These are phyloP conservation scores for Secale cereale DNA, from an alignment of 176 grass and related monocot genomes.

Conservation along the genomic window DNA sequence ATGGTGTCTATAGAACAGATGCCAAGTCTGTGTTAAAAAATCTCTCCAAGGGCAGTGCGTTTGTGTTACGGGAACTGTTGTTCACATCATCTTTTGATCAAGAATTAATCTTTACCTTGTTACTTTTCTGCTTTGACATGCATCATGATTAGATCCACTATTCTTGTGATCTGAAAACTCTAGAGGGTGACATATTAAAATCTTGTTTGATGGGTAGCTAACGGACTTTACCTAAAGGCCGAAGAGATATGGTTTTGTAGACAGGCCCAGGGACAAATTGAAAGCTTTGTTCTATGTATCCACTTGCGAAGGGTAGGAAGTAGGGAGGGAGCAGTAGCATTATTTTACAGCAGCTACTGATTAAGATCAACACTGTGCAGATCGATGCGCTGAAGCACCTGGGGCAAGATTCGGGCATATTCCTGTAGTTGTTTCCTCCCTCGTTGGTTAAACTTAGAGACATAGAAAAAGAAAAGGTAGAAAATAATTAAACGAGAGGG, in stretches of 20 bases:
- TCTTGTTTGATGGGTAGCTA: neutral
- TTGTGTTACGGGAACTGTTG: neutral
- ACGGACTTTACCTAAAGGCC: neutral
- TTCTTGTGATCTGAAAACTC: neutral
- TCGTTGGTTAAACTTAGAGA: no score
- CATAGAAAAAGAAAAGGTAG: no score
- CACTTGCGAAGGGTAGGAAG: neutral
- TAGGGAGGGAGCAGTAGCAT: neutral
- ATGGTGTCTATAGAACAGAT: neutral
- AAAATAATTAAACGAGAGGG: no score
- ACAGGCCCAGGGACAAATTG: neutral
- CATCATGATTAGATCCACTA: neutral
- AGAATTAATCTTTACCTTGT: neutral
- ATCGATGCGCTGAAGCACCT: no score
- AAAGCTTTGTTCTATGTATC: constrained; percentile 2
- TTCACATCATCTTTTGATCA: neutral
- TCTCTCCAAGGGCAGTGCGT: neutral
- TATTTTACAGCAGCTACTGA: neutral
- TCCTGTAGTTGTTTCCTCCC: no score
- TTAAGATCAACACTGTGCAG: no score
- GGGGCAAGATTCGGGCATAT: no score
- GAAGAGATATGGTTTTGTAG: neutral
- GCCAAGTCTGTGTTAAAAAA: neutral
- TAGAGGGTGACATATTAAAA: neutral
- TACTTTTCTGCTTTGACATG: neutral